Evolutionary conservation across 2,329 filamentous ascomycete genomes (phyloP).

Genomic region (Ophiostoma fasciatum): DNA sequence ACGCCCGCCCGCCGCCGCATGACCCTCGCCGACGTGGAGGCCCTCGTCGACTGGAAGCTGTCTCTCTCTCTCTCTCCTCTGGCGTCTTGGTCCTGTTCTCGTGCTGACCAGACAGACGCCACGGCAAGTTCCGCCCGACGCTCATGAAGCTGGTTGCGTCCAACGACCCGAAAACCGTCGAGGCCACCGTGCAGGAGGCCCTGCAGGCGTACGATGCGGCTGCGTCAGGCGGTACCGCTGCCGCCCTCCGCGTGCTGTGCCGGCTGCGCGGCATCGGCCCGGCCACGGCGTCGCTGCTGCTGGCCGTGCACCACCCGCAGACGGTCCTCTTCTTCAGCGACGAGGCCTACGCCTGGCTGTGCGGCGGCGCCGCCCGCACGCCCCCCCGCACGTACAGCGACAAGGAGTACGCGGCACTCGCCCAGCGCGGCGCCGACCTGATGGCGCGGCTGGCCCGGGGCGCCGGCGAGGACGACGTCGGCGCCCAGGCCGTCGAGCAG

Average conservation of each 20-base stretch:
- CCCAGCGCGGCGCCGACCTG: conserved; percentile 26
- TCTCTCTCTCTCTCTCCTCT: conserved; percentile 17
- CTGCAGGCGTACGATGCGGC: conserved; percentile 28
- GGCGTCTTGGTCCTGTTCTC: too few species aligned
- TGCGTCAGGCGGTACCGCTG: too few species aligned
- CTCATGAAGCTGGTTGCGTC: conserved; percentile 45
- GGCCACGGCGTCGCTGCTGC: conserved; percentile 61
- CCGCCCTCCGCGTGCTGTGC: conserved; percentile 33
- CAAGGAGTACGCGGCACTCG: conserved; percentile 51
- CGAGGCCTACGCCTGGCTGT: conserved; percentile 61
- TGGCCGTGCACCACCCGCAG: conserved; percentile 47
- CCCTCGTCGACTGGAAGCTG: conserved; percentile 58
- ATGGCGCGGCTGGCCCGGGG: conserved; percentile 28
- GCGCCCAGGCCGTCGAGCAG: conserved; percentile 46
- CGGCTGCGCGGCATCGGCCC: conserved; percentile 62
- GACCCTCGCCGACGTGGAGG: conserved; percentile 41
- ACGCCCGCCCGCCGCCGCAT: conserved; percentile 25
- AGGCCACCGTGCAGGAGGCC: conserved; percentile 35
- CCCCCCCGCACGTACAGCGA: conserved; percentile 51
- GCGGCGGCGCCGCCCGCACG: conserved; percentile 32
- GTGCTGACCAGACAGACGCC: conserved; percentile 22
- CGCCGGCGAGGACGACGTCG: conserved; percentile 10
- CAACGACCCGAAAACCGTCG: conserved; percentile 37
- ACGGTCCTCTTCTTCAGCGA: conserved; percentile 64
- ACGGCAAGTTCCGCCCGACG: conserved; percentile 47